Evolutionary conservation across 331 rosid genomes (phyloP).

Genomic region (Pyrus hybrid): DNA sequence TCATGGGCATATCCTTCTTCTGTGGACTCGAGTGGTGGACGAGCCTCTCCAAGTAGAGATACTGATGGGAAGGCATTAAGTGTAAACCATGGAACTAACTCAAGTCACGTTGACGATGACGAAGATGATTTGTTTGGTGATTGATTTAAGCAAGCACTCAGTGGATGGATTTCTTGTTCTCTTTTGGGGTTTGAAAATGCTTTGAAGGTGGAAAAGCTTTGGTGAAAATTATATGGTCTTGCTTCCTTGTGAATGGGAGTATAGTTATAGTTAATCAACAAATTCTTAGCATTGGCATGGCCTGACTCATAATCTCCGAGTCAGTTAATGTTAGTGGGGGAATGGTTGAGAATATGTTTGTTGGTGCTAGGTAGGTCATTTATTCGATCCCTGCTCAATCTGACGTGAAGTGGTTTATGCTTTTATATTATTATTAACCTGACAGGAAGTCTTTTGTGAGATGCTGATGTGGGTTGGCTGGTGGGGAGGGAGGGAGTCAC

Average conservation of each 20-base stretch:
- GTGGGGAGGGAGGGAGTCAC: neutral
- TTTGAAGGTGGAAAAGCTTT: constrained; percentile 23
- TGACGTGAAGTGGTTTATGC: neutral
- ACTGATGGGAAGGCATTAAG: constrained; percentile 24
- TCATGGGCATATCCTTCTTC: constrained; percentile 87
- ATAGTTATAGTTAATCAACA: constrained; percentile 25
- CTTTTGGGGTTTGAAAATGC: constrained; percentile 21
- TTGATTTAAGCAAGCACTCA: constrained; percentile 18
- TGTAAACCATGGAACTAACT: constrained; percentile 37
- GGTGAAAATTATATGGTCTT: constrained; percentile 12
- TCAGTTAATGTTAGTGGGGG: neutral
- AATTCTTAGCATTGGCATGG: constrained; percentile 22
- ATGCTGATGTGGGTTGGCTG: neutral
- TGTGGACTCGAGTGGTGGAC: constrained; percentile 22
- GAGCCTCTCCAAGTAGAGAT: constrained; percentile 32
- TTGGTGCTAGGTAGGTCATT: neutral
- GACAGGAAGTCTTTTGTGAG: neutral
- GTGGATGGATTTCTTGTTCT: constrained; percentile 17
- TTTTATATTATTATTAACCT: neutral
- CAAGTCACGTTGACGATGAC: constrained; percentile 34
- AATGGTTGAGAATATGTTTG: neutral
- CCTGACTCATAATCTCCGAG: neutral
- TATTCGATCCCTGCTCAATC: neutral
- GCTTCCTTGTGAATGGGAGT: constrained; percentile 17
- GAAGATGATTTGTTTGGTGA: constrained; percentile 93